Evolutionary conservation across 148 eudicot genomes (phyloP), one percentile per base, ranked within the genome.

Genomic region (Rhododendron ovatum): DNA sequence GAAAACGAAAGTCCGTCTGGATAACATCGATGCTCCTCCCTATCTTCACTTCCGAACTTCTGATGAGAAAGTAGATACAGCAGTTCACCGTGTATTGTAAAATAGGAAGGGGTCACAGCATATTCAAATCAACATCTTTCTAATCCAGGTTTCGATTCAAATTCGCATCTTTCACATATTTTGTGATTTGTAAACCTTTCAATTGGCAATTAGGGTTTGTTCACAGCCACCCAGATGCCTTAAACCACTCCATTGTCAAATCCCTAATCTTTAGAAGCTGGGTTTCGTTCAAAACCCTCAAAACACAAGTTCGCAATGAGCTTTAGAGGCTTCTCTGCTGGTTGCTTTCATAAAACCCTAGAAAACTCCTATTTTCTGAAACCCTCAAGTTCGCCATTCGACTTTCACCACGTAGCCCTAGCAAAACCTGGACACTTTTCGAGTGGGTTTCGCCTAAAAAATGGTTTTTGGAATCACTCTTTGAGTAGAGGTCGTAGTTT

Each of bases 171-270:
- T 55, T 17, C 22, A 26, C 63, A 10, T 35, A 1, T 55, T 18
- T 43, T 53, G 26, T 50, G 26, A 47, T 80, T 75, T n/a, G 65
- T 59, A 59, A 11, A 26, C 91, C 63, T 90, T 96, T 59, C 94
- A 95, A 8, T 88, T 92, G 78, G 94, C 93, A 45, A 65, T 91
- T 17, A 89, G 91, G 87, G 88, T 90, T 20, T 92, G 95, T 82
- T 88, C 94, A 51, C 88, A 86, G 79, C 87, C 92, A 45, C 57
- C 90, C 63, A 84, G 61, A 81, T 89, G 87, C 83, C 84, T 88
- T 33, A 89, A 82, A 50, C 82, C 86, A 30, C 65, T 86, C 45
- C 53, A 85, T 33, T 86, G 57, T 87, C 90, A 85, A 92, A 89
- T 75, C 77, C 88, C 33, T 92, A 88, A 83, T 85, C 82, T 86